Evolutionary conservation across 768 basidiomycete species (phyloP).

Genomic region (Phaeotremella fagi): DNA sequence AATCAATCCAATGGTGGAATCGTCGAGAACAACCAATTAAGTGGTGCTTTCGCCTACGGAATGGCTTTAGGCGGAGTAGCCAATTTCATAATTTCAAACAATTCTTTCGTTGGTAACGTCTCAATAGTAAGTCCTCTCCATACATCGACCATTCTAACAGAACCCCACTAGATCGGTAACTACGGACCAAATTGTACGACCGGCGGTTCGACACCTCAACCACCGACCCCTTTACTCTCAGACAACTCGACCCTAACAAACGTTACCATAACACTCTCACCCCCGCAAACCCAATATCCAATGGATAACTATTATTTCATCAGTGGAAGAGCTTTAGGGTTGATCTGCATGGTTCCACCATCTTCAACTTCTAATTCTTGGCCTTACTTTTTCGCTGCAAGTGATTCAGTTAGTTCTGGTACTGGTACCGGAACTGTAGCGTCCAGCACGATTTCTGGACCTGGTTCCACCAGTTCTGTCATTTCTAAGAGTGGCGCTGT

Average conservation of each 20-base stretch:
- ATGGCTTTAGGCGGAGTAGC: constrained; percentile 28
- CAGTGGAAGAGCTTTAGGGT: constrained; percentile 30
- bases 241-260: constrained; percentile 21
- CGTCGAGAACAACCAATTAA: constrained; percentile 31
- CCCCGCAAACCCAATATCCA: neutral
- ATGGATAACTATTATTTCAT: constrained; percentile 2
- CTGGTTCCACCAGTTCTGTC: neutral
- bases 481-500: too few relatives aligned
- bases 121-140: constrained; percentile 28
- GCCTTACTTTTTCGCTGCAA: constrained; percentile 15
- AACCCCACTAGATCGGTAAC: constrained; percentile 17
- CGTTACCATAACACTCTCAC: constrained; percentile 24
- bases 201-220: constrained; percentile 20
- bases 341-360: constrained; percentile 35
- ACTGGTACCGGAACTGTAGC: neutral
- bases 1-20: constrained; percentile 30
- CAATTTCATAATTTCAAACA: constrained; percentile 29
- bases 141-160: neutral
- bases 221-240: constrained; percentile 19
- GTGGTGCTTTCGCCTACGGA: constrained; percentile 40
- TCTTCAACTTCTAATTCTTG: constrained; percentile 8
- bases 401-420: neutral
- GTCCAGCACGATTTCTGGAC: neutral
- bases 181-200: constrained; percentile 37
- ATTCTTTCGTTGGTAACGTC: constrained; percentile 32